Evolutionary conservation across 306 rosid genomes (phyloP).

Genomic region (Albizia julibrissin): DNA sequence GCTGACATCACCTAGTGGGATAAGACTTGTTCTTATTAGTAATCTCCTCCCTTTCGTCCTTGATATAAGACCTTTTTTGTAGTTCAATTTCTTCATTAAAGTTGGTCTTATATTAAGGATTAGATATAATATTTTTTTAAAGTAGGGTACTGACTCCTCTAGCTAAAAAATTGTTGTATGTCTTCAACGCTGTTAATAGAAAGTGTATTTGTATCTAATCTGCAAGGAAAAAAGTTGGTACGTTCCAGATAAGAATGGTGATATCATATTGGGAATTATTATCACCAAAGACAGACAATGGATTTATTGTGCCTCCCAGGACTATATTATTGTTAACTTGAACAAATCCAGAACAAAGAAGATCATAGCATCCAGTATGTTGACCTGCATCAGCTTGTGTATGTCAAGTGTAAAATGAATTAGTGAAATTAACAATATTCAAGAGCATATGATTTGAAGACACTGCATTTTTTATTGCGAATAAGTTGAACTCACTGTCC

Average conservation of each 20-base stretch:
- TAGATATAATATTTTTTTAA: too few relatives aligned
- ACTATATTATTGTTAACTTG: constrained; percentile 54
- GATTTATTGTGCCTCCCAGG: constrained; percentile 49
- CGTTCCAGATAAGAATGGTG: constrained; percentile 57
- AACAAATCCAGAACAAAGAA: constrained; percentile 55
- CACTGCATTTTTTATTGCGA: not conserved
- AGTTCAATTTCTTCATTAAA: too few relatives aligned
- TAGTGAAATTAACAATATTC: not conserved
- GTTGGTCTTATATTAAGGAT: too few relatives aligned
- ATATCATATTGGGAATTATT: constrained; percentile 49
- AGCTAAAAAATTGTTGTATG: too few relatives aligned
- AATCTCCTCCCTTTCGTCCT: too few relatives aligned
- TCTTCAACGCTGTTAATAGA: too few relatives aligned
- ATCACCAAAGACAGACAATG: constrained; percentile 44
- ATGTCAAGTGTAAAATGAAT: constrained; percentile 8
- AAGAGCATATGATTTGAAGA: not conserved
- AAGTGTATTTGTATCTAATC: too few relatives aligned
- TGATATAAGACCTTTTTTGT: too few relatives aligned
- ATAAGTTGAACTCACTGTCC: not conserved
- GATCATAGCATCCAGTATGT: constrained; percentile 62
- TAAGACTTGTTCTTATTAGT: too few relatives aligned
- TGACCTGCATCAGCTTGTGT: constrained; percentile 54
- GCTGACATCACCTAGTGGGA: too few relatives aligned
- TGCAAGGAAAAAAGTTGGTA: not conserved
- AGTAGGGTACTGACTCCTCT: too few relatives aligned